phyloP scores from a whole-genome alignment of 345 rosid species.

The Raphanus raphanistrum region DNA sequence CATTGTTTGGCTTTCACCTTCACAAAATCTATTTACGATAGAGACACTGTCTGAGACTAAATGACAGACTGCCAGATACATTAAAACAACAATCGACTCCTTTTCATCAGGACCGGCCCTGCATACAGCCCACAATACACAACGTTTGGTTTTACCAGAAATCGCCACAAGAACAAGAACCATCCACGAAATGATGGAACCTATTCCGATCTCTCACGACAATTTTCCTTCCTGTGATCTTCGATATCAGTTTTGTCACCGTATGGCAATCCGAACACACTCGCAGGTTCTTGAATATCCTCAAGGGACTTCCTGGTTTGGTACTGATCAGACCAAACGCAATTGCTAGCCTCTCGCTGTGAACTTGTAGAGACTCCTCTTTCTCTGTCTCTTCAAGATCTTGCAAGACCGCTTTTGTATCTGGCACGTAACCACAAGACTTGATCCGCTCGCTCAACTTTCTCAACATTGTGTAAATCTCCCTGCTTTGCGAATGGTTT shows the following conservation, averaged over 20 bases:
- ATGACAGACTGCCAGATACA: background rate
- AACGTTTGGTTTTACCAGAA: slow-evolving; percentile 51
- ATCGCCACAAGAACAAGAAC: slow-evolving; percentile 72
- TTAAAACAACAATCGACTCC: background rate
- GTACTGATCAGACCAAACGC: slow-evolving; percentile 70
- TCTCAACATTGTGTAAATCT: slow-evolving; percentile 53
- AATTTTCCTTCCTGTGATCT: slow-evolving; percentile 61
- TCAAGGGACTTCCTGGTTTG: slow-evolving; percentile 50
- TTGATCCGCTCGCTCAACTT: slow-evolving; percentile 37
- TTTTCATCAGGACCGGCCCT: background rate
- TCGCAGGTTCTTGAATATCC: slow-evolving; percentile 65
- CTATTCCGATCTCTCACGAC: slow-evolving; percentile 75
- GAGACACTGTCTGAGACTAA: background rate
- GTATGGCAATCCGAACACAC: slow-evolving; percentile 73
- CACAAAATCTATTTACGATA: background rate
- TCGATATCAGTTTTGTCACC: slow-evolving; percentile 55
- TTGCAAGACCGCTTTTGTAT: slow-evolving; percentile 54
- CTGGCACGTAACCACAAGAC: slow-evolving; percentile 41
- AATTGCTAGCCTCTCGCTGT: slow-evolving; percentile 71
- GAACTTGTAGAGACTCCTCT: slow-evolving; percentile 61
- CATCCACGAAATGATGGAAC: slow-evolving; percentile 77
- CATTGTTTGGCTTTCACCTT: background rate
- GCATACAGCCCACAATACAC: background rate
- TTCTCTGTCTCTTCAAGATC: slow-evolving; percentile 53
- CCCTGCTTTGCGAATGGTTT: slow-evolving; percentile 45